Percentiles rank a stretch among this genome's conserved stretches.
phyloP scores from a whole-genome alignment of 306 rosid species.

The Cucurbita moschata region DNA sequence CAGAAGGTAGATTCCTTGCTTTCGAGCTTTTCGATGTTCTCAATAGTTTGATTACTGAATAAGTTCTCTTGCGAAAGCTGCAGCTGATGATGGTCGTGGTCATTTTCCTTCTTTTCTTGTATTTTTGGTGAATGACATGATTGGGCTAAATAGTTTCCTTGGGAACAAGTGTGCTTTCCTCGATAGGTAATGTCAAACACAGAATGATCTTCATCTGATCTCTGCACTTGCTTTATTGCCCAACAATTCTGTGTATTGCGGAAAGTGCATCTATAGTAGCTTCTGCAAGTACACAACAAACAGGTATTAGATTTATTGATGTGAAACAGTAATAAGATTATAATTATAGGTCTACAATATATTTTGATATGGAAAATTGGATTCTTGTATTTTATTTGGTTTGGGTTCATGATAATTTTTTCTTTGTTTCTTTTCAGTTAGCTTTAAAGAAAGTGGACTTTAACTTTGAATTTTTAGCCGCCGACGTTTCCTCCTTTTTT shows the following conservation, averaged over 20 bases:
- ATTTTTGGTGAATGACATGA: slow-evolving; percentile 41
- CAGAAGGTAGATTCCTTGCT: slow-evolving; percentile 28
- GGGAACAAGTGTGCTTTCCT: slow-evolving; percentile 73
- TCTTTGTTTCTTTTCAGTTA: background rate
- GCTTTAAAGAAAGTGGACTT: background rate
- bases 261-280: slow-evolving; percentile 89
- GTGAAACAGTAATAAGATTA: background rate
- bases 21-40: slow-evolving; percentile 4
- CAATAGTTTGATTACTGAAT: slow-evolving; percentile 13
- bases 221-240: slow-evolving; percentile 93
- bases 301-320: background rate
- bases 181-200: slow-evolving; percentile 68
- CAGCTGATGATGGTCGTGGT: background rate
- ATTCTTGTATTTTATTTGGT: background rate
- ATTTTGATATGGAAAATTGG: background rate
- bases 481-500: background rate
- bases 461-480: background rate
- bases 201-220: slow-evolving; percentile 71
- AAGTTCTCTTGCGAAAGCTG: slow-evolving; percentile 5
- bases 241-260: slow-evolving; percentile 63
- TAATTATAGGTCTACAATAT: background rate
- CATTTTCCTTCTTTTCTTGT: slow-evolving; percentile 24
- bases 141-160: slow-evolving; percentile 25
- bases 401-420: background rate
- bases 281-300: slow-evolving; percentile 44